These are phyloP conservation scores for Populus tomentosa DNA, from an alignment of 441 rosid species.

Conservation along the genomic window DNA sequence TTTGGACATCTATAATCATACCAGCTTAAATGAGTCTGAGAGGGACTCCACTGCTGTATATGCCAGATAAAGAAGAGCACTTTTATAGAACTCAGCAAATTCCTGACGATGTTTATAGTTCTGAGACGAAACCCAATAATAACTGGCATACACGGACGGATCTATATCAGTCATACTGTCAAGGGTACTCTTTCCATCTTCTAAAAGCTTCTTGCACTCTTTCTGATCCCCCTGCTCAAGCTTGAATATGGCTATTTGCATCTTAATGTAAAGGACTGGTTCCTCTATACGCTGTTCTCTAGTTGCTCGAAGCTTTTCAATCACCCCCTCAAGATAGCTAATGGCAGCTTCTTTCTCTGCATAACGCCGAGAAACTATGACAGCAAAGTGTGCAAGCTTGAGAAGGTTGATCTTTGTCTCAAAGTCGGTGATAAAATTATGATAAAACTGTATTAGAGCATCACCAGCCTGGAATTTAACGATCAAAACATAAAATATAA, in stretches of 20 bases:
- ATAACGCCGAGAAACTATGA: slow-evolving; percentile 79
- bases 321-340: slow-evolving; percentile 71
- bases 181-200: slow-evolving; percentile 71
- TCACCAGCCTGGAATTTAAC: slow-evolving; percentile 69
- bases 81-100: slow-evolving; percentile 85
- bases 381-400: slow-evolving; percentile 92
- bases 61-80: slow-evolving; percentile 92
- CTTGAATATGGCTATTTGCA: slow-evolving; percentile 82
- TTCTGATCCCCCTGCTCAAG: slow-evolving; percentile 83
- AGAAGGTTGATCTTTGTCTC: slow-evolving; percentile 96
- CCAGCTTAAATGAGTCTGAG: slow-evolving; percentile 92
- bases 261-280: slow-evolving; percentile 78
- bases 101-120: slow-evolving; percentile 73
- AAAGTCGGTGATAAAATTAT: slow-evolving; percentile 84
- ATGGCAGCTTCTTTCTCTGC: slow-evolving; percentile 85
- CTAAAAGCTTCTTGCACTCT: slow-evolving; percentile 84
- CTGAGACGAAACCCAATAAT: slow-evolving; percentile 90
- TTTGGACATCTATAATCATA: slow-evolving; percentile 21
- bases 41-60: slow-evolving; percentile 91
- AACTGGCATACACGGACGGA: slow-evolving; percentile 91
- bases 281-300: slow-evolving; percentile 75
- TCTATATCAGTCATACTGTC: slow-evolving; percentile 98
- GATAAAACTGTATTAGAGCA: slow-evolving; percentile 84
- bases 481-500: neutral
- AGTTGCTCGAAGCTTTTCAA: slow-evolving; percentile 75